Evolutionary conservation across 225 moss, liverwort and hornwort species (phyloP), one percentile per base, ranked within the genome.

Genomic region (Bryum argenteum): DNA sequence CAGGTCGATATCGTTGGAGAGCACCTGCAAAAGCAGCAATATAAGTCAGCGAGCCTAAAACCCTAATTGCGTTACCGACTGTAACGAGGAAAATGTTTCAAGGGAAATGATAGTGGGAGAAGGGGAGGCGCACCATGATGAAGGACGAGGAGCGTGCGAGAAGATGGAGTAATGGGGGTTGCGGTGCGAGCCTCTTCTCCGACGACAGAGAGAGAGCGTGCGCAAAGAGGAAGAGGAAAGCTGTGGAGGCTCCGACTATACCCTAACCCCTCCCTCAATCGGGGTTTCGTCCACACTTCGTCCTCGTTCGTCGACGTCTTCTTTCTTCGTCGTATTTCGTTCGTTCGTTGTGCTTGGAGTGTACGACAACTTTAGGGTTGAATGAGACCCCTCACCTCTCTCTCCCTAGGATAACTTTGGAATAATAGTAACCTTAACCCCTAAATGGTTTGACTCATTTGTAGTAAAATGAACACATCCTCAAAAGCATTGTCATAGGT

Each of bases 1-100:
- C 67, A 88, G 72, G 65, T 88, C 88, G 42, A 88, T 88, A 20
- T 88, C 82, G 58, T 88, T 85, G 60, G 88, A 88, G 71, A 88
- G 88, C 65, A 88, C 88, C 88, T 88, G 24, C 3, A 2, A 47
- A 57, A 38, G 33, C 33, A 33, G 33, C 47, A 17, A 1, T 69
- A 58, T 47, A 39, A n/a, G 10, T 69, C 26, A 61, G 60, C 1
- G 42, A 52, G 22, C 50, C 69, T 15, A 55, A 78, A 33, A 33
- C 63, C 73, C 72, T 74, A 65, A 65, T 59, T 6, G 2, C 50
- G 9, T 52, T n/a, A 58, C 33, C 13, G 4, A 48, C 63, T 41
- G 10, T 0, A 10, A 14, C 2, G 51, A 41, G 33, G 33, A 33
- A 33, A 33, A 33, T 33, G 20, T 8, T 48, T 12, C 11, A 3